Percentiles rank a stretch among this genome's conserved stretches.
phyloP scores from a whole-genome alignment of 1,284 basidiomycete species.

The Stygiomarasmius scandens region DNA sequence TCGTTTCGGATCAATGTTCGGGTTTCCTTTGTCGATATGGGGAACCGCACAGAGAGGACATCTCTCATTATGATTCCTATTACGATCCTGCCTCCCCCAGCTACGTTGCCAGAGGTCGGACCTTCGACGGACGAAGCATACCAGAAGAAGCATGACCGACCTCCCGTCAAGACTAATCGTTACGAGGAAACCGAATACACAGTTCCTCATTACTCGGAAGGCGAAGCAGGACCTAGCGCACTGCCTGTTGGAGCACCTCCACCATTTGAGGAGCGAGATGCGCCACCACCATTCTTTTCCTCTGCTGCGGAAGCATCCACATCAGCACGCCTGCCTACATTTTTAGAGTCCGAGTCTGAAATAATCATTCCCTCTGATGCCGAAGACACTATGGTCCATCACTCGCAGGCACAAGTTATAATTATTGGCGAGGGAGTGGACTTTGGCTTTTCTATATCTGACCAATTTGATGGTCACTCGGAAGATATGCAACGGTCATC shows the following conservation, averaged over 20 bases:
- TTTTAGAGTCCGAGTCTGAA: slow-evolving; percentile 75
- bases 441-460: slow-evolving; percentile 68
- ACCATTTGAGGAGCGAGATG: slow-evolving; percentile 80
- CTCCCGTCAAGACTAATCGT: slow-evolving; percentile 69
- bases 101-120: slow-evolving; percentile 74
- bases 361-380: slow-evolving; percentile 61
- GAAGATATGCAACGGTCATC: slow-evolving; percentile 61
- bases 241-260: slow-evolving; percentile 65
- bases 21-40: slow-evolving; percentile 71
- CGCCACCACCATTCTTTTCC: slow-evolving; percentile 76
- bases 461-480: slow-evolving; percentile 79
- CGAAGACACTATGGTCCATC: slow-evolving; percentile 34
- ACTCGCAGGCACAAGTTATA: slow-evolving; percentile 30
- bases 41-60: slow-evolving; percentile 63
- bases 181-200: slow-evolving; percentile 63
- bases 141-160: slow-evolving; percentile 82
- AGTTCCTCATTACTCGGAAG: slow-evolving; percentile 65
- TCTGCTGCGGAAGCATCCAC: slow-evolving; percentile 56
- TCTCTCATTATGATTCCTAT: slow-evolving; percentile 67
- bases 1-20: slow-evolving; percentile 68
- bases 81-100: slow-evolving; percentile 68
- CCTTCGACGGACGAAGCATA: slow-evolving; percentile 71
- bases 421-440: slow-evolving; percentile 71
- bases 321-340: slow-evolving; percentile 65
- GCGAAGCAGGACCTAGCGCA: slow-evolving; percentile 72